Percentiles rank a stretch among this genome's conserved stretches.
Conservation (phyloP, 192 early-diverging fungal genomes). For the Coemansia sp. region DNA sequence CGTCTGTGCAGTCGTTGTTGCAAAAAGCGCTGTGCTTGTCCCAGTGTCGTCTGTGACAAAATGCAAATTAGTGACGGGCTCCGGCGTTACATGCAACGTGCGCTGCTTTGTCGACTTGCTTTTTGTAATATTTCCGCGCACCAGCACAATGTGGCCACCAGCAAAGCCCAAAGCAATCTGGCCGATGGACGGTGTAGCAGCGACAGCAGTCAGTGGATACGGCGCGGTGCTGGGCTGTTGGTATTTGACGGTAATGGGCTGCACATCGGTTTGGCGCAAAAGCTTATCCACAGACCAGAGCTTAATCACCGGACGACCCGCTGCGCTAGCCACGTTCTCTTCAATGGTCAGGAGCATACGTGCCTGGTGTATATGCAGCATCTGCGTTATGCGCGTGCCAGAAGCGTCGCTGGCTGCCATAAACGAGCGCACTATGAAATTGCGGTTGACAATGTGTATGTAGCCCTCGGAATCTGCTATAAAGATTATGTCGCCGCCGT, state of each 20-base stretch:
- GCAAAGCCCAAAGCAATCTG: conserved; percentile 92
- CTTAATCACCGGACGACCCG: conserved; percentile 29
- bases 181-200: conserved; percentile 60
- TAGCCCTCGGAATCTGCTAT: conserved; percentile 38
- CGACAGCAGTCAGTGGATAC: conserved; percentile 44
- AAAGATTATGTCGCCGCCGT: conserved; percentile 46
- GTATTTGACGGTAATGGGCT: conserved; percentile 34
- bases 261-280: conserved; percentile 32
- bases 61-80: conserved; percentile 75
- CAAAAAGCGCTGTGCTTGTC: conserved; percentile 26
- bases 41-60: conserved; percentile 16
- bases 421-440: conserved; percentile 62
- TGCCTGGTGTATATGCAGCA: conserved; percentile 73
- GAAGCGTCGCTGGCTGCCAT: conserved; percentile 51
- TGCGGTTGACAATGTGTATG: conserved; percentile 65
- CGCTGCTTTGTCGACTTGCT: conserved; percentile 75
- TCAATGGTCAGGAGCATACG: conserved; percentile 75
- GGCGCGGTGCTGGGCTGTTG: conserved; percentile 36
- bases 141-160: conserved; percentile 83
- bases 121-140: conserved; percentile 76
- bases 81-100: conserved; percentile 77
- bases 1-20: conserved; percentile 32
- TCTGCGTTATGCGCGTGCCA: conserved; percentile 70
- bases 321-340: conserved; percentile 32
- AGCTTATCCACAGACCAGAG: conserved; percentile 47